These are phyloP conservation scores for Mucor velutinosus DNA, from an alignment of 371 early-diverging fungal species.

Conservation along the genomic window DNA sequence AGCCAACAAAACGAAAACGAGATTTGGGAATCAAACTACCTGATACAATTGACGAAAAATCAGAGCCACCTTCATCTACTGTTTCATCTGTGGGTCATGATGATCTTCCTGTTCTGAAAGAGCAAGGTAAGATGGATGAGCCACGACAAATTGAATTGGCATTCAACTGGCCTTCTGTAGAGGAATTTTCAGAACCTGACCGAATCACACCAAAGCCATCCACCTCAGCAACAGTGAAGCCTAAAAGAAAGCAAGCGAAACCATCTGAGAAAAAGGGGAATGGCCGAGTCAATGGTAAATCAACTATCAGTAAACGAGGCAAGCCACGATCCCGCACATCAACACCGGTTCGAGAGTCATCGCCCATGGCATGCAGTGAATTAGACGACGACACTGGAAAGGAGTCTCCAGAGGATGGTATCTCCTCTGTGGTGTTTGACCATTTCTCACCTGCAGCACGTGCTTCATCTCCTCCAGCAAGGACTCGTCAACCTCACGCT, in stretches of 20 bases:
- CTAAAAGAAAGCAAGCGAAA: slow-evolving; percentile 2
- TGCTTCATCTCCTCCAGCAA: slow-evolving; percentile 45
- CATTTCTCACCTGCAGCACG: slow-evolving; percentile 27
- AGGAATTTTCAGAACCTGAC: background rate
- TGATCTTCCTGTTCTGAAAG: background rate
- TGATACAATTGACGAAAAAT: slow-evolving; percentile 13
- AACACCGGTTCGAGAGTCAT: slow-evolving; percentile 25
- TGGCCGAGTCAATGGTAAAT: background rate
- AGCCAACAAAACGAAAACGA: background rate
- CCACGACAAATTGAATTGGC: background rate
- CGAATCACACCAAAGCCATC: background rate
- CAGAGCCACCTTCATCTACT: slow-evolving; percentile 22
- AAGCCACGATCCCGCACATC: slow-evolving; percentile 37
- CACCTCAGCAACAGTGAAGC: background rate
- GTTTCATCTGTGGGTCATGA: slow-evolving; percentile 23
- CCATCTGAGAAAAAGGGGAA: background rate
- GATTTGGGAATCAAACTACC: slow-evolving; percentile 3
- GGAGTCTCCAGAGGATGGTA: slow-evolving; percentile 3
- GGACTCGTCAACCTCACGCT: slow-evolving; percentile 46
- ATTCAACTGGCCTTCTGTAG: background rate
- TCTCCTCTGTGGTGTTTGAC: slow-evolving; percentile 23
- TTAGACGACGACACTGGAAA: slow-evolving; percentile 7
- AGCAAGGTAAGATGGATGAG: slow-evolving; percentile 3
- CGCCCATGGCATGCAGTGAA: slow-evolving; percentile 8
- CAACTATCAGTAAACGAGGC: background rate